These are phyloP conservation scores for Xylariales sp. DNA, from an alignment of 2,329 filamentous ascomycete species.

Conservation along the genomic window DNA sequence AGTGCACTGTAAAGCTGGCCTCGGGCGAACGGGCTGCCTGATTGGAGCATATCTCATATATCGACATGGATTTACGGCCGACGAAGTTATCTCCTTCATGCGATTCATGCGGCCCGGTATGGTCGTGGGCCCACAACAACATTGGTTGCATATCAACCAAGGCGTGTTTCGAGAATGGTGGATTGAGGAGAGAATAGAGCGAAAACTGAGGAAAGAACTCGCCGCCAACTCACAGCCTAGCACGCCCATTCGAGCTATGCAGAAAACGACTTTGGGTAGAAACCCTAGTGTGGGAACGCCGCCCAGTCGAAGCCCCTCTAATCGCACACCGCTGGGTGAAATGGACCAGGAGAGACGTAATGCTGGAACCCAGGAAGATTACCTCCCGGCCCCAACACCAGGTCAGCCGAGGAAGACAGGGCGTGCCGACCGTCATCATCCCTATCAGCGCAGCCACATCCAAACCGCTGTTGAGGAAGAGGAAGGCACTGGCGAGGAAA, in stretches of 20 bases:
- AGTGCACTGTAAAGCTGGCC: constrained; percentile 97
- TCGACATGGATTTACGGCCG: constrained; percentile 94
- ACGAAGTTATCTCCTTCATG: constrained; percentile 98
- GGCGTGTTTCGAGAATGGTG: constrained; percentile 99
- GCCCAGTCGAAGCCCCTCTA: constrained; percentile 79
- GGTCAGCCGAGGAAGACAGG: constrained; percentile 93
- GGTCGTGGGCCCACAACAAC: constrained; percentile 98
- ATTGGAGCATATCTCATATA: constrained; percentile 99
- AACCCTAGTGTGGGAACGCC: constrained; percentile 84
- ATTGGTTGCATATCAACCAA: constrained; percentile 98
- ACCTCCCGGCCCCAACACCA: constrained; percentile 92
- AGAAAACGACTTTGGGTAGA: constrained; percentile 65
- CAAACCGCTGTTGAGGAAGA: constrained; percentile 61
- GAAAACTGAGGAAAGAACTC: constrained; percentile 70
- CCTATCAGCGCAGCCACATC: constrained; percentile 71
- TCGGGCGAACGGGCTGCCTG: constrained; percentile 93
- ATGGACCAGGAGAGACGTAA: constrained; percentile 83
- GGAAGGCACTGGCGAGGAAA: constrained; percentile 65
- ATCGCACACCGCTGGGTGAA: constrained; percentile 90
- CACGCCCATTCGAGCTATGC: constrained; percentile 71
- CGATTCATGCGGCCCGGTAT: constrained; percentile 98
- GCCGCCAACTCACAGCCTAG: constrained; percentile 63
- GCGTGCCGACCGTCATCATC: constrained; percentile 79
- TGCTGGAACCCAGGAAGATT: constrained; percentile 82
- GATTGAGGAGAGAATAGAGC: constrained; percentile 87